Base-by-base conservation (phyloP, 139 green algal genomes). In the Eudorina sp. region DNA sequence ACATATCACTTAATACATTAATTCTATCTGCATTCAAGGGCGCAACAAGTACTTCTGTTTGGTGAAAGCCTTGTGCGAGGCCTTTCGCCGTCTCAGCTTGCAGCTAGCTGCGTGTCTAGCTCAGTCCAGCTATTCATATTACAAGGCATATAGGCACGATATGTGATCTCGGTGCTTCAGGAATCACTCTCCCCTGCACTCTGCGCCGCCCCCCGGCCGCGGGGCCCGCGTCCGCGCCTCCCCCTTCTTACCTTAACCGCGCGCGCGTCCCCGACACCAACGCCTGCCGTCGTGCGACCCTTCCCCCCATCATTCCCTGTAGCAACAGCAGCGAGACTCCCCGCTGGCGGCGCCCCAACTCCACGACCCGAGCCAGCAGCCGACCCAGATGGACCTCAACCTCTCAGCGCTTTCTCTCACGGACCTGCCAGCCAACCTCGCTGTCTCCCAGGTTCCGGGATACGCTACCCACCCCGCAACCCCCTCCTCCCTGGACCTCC, bases 251-350 rank as follows among this genome's bases (percentile, higher is more conserved):
- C n/a, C n/a, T n/a, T n/a, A n/a, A n/a, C n/a, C n/a, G n/a, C n/a
- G n/a, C n/a, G n/a, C n/a, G n/a, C n/a, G n/a, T n/a, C n/a, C n/a
- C n/a, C n/a, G n/a, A n/a, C n/a, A n/a, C n/a, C n/a, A n/a, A n/a
- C n/a, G n/a, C n/a, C n/a, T n/a, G n/a, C n/a, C n/a, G n/a, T n/a
- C n/a, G n/a, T n/a, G n/a, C n/a, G n/a, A n/a, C 70, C 41, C 70
- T 36, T 79, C 70, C 36, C 70, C 41, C 31, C 70, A 4, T 79
- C 11, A 7, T 41, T 14, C 70, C 46, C n/a, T 29, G 66, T 34
- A 75, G 45, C n/a, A n/a, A n/a, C 79, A 74, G n/a, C 55, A 85
- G 34, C 79, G 60, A 31, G 58, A 85, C 9, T 72, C 55, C 4
- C 80, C 64, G 8, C 53, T 84, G 23, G 53, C n/a, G n/a, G n/a